Evolutionary conservation across 805 yeast species (phyloP).

Genomic region (Yarrowia alimentaria): DNA sequence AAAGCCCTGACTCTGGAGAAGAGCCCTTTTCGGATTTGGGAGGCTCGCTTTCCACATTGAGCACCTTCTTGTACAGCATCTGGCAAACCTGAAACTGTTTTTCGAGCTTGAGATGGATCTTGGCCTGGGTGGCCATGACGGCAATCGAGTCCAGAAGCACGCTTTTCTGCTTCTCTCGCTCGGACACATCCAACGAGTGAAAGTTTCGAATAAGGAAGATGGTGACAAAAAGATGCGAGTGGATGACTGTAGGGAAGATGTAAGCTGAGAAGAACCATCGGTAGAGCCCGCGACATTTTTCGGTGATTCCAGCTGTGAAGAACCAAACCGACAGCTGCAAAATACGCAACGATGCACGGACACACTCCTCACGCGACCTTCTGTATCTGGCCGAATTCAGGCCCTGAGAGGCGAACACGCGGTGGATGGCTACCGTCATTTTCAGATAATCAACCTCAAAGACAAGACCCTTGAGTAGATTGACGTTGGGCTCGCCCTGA

Average conservation of each 20-base stretch:
- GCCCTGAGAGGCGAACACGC: conserved; percentile 31
- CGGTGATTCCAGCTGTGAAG: conserved; percentile 6
- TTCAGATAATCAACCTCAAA: conserved; percentile 37
- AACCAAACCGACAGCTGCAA: conserved; percentile 27
- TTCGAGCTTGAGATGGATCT: conserved; percentile 18
- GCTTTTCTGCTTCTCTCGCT: conserved; percentile 11
- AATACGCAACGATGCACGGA: conserved; percentile 20
- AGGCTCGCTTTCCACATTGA: conserved; percentile 15
- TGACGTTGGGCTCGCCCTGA: conserved; percentile 30
- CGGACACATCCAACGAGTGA: conserved; percentile 13
- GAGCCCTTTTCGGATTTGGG: conserved; percentile 2
- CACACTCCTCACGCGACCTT: conserved; percentile 28
- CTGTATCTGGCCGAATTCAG: conserved; percentile 13
- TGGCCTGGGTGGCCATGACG: conserved; percentile 19
- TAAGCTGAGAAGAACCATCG: conserved; percentile 27
- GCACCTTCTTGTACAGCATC: conserved; percentile 23
- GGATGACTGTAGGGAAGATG: conserved; percentile 25
- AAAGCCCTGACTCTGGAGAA: too few species aligned
- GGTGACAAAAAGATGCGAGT: conserved; percentile 28
- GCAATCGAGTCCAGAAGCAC: conserved; percentile 1
- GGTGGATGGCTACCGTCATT: conserved; percentile 37
- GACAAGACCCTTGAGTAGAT: conserved; percentile 37
- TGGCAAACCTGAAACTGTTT: conserved; percentile 21
- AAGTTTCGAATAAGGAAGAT: conserved; percentile 16
- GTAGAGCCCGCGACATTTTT: conserved; percentile 12